Conservation (phyloP, 805 yeast genomes). For the Metschnikowia kofuensis region DNA sequence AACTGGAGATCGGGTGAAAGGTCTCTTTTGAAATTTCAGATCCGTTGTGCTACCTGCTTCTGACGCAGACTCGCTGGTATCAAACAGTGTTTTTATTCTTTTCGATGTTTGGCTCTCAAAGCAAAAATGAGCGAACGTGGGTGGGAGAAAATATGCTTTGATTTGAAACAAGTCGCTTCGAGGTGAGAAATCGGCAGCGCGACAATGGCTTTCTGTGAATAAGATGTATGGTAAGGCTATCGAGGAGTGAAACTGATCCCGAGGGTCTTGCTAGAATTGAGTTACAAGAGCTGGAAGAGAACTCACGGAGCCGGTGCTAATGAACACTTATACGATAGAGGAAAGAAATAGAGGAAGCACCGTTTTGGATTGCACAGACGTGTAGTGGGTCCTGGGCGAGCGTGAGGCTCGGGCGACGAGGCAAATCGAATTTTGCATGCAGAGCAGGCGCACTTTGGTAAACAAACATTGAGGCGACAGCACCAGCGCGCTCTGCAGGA, state of each 20-base stretch:
- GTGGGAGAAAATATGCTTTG: slow-evolving; percentile 4
- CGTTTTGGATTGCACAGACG: slow-evolving; percentile 3
- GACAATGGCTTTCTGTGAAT: not conserved
- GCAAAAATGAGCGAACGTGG: slow-evolving; percentile 1
- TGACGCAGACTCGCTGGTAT: too few relatives aligned
- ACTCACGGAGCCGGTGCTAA: not conserved
- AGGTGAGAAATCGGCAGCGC: slow-evolving; percentile 2
- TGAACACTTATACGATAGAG: not conserved
- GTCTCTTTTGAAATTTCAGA: too few relatives aligned
- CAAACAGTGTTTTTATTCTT: too few relatives aligned
- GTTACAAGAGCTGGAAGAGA: not conserved
- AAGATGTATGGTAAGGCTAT: not conserved
- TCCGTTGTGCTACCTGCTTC: too few relatives aligned
- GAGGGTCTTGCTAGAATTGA: not conserved
- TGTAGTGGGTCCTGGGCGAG: slow-evolving; percentile 4
- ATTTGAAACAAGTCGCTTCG: slow-evolving; percentile 4
- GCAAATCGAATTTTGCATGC: not conserved
- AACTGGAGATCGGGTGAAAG: too few relatives aligned
- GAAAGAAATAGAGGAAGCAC: not conserved
- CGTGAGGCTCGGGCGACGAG: not conserved
- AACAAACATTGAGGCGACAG: slow-evolving; percentile 4
- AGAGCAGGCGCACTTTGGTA: not conserved
- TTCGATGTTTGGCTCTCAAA: not conserved
- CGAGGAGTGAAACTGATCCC: not conserved
- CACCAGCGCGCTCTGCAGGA: slow-evolving; percentile 7